Base-by-base conservation (phyloP, 2,329 filamentous ascomycete genomes). In the Penicillium sp. region DNA sequence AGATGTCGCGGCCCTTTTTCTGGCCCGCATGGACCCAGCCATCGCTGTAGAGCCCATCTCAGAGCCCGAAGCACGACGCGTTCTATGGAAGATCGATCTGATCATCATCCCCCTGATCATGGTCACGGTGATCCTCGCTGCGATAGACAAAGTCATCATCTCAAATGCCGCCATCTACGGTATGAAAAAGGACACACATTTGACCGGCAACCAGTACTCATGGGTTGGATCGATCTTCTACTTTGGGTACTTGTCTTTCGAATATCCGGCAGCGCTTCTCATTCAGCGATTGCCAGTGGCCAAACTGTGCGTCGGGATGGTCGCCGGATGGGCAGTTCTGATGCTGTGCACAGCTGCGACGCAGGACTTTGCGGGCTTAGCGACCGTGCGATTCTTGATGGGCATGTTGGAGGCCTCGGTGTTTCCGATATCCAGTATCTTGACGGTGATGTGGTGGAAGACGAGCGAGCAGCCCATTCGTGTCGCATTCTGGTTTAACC, bases 81-180 rank as follows among this genome's bases (percentile, higher is more conserved):
- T 65, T 13, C 45, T 67, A 16, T 60, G 61, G 54, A 65, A 65
- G 43, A 64, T 65, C 27, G 64, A 66, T 45, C 46, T 63, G 22
- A 62, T 60, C 18, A 48, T 66, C 8, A 58, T 66, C 18, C 64
- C 63, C 3, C 42, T 66, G 31, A 61, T 66, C 27, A 53, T 58
- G 48, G 55, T 58, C 8, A 64, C 62, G 2, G 54, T 63, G 20
- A 56, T 63, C 22, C 40, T 66, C 20, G 62, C 57, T 28, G 63
- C 63, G 14, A 57, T 69, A 18, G 65, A 69, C 57, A 69, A 70
- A 46, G 63, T 68, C 44, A 63, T 65, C 10, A 63, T 70, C 8
- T 57, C 55, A 9, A 55, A 57, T 35, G 55, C 55, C 9, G 55
- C 55, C 0, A 54, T 57, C 36, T 57, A 55, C 27, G 55, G 55